A percentile compares a stretch with the other conserved stretches of the same genome.
Evolutionary conservation across 768 basidiomycete genomes (phyloP).

Genomic region (Pisolithus tinctorius): DNA sequence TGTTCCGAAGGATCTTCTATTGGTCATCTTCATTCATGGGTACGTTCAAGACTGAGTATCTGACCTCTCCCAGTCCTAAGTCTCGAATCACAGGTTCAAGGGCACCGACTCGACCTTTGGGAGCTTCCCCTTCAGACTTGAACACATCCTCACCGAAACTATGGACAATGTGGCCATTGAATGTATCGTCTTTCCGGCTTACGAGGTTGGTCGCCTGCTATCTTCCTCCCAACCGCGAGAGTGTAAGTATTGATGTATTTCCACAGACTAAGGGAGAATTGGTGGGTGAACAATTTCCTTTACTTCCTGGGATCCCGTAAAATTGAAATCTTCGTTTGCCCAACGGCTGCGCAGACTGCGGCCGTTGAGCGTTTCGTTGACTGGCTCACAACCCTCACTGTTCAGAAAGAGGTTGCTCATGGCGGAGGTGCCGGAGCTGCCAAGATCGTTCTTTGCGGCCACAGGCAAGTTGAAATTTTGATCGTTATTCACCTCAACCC

Average conservation of each 20-base stretch:
- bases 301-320: not conserved
- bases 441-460: slow-evolving; percentile 83
- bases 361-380: slow-evolving; percentile 85
- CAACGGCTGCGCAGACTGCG: slow-evolving; percentile 44
- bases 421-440: slow-evolving; percentile 70
- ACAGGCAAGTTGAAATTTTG: slow-evolving; percentile 47
- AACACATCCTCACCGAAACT: slow-evolving; percentile 67
- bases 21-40: slow-evolving; percentile 78
- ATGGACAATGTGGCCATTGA: slow-evolving; percentile 54
- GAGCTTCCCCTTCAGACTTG: slow-evolving; percentile 72
- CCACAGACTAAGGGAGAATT: slow-evolving; percentile 82
- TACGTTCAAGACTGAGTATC: slow-evolving; percentile 28
- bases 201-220: slow-evolving; percentile 50
- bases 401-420: slow-evolving; percentile 74
- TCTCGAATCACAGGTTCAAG: slow-evolving; percentile 36
- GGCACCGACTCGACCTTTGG: slow-evolving; percentile 67
- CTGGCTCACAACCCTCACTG: slow-evolving; percentile 85
- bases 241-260: slow-evolving; percentile 11
- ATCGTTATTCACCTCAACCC: not conserved
- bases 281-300: slow-evolving; percentile 38
- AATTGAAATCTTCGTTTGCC: not conserved
- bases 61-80: slow-evolving; percentile 1
- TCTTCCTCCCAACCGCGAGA: not conserved
- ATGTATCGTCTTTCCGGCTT: slow-evolving; percentile 80
- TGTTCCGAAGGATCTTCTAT: slow-evolving; percentile 38